A percentile compares a stretch with the other conserved stretches of the same genome.
These are phyloP conservation scores for Lepidium sativum DNA, from an alignment of 345 rosid species.

Conservation along the genomic window DNA sequence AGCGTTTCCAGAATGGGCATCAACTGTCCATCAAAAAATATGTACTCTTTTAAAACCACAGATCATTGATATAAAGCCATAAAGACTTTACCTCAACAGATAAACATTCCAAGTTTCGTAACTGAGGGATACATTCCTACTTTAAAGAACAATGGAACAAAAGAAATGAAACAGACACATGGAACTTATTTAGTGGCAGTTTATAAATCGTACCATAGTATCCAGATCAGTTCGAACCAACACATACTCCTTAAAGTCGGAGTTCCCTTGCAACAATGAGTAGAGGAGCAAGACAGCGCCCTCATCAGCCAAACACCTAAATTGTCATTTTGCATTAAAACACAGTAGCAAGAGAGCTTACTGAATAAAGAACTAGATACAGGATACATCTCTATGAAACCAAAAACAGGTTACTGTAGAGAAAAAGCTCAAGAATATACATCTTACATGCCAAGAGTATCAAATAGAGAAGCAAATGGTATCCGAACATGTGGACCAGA, in stretches of 20 bases:
- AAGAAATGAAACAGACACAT: neutral
- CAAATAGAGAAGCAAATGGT: constrained; percentile 86
- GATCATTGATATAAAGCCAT: neutral
- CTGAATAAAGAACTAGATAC: neutral
- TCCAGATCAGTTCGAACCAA: constrained; percentile 96
- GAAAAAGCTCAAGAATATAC: neutral
- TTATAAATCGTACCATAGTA: constrained; percentile 62
- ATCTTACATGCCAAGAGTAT: constrained; percentile 89
- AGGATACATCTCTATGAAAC: neutral
- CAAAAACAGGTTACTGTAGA: neutral
- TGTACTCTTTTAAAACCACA: neutral
- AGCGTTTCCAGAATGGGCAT: constrained; percentile 91
- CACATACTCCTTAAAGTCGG: constrained; percentile 87
- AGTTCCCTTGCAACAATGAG: constrained; percentile 84
- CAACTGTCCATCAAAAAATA: constrained; percentile 46
- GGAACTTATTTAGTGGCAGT: constrained; percentile 3
- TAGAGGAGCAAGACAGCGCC: constrained; percentile 83
- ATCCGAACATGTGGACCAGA: constrained; percentile 59
- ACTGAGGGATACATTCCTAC: neutral
- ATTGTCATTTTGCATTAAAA: constrained; percentile 14
- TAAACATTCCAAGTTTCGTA: neutral
- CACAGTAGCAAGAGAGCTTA: neutral
- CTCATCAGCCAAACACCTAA: constrained; percentile 93
- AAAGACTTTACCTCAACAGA: constrained; percentile 2
- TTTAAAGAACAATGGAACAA: neutral